Evolutionary conservation across 192 early-diverging fungal genomes (phyloP), one percentile per base, ranked within the genome.

Genomic region (Backusella circina): DNA sequence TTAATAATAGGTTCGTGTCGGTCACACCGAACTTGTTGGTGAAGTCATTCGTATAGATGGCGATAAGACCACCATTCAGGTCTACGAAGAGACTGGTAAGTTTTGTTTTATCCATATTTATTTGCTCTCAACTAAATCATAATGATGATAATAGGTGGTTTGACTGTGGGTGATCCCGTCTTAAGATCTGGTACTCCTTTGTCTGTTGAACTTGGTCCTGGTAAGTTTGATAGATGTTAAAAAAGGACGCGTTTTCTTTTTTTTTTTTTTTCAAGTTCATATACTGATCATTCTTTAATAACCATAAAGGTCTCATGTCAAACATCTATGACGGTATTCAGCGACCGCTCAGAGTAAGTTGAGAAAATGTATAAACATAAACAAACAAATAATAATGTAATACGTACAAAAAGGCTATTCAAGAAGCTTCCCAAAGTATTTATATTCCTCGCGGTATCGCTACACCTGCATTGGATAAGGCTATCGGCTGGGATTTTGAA

Each of bases 291-390:
- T 35, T 65, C 1, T 51, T 26, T 51, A 67, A 9, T 41, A 10
- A 61, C 10, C 1, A 57, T 26, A 57, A 57, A 30, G 90, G 91
- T 69, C 82, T 96, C 67, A 93, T 92, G 88, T 89, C 90, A 75
- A 98, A 97, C 87, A 99, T 98, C 74, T 99, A 94, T 82, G 98
- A 99, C 78, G 98, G 98, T 79, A 99, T 99, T 83, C 98, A 99
- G 84, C 92, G 98, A 76, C 98, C 98, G 30, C 87, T 99, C 70
- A 95, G 96, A 86, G 92, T 94, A 70, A 65, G 54, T 61, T 61
- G 75, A 9, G 23, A 32, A 67, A n/a, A 36, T 32, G 32, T 37
- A 23, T 10, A 65, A 37, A 65, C 10, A 15, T 28, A 65, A 23
- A 65, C 31, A 57, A 47, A 51, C 47, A 65, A 26, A 39, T 15